Conservation (phyloP, 768 basidiomycete genomes). For the Lentinula sp. region DNA sequence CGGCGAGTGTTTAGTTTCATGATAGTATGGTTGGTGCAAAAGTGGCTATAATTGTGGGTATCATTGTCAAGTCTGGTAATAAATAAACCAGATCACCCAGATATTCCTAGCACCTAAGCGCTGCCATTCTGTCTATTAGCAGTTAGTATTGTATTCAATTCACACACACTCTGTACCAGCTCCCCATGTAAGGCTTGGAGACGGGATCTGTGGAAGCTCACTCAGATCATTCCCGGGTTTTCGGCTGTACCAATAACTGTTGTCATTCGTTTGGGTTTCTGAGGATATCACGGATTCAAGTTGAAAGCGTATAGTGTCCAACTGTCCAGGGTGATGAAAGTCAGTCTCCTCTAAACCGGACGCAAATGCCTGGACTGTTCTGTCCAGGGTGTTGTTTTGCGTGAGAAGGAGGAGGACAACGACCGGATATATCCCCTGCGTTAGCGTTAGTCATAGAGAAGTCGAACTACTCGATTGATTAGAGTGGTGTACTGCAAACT, state of each 20-base stretch:
- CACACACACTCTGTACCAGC: too few species aligned
- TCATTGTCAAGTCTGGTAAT: too few species aligned
- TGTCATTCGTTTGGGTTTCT: not conserved
- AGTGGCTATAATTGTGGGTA: too few species aligned
- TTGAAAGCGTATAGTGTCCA: not conserved
- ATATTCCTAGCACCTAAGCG: too few species aligned
- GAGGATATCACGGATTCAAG: not conserved
- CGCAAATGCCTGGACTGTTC: not conserved
- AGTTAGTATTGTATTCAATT: too few species aligned
- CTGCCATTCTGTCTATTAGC: too few species aligned
- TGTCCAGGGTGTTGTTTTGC: not conserved
- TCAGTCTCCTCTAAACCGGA: not conserved
- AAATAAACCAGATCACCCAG: too few species aligned
- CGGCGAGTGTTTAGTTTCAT: too few species aligned
- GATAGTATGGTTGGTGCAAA: too few species aligned
- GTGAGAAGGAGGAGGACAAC: conserved; percentile 6
- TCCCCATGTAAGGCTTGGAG: too few species aligned
- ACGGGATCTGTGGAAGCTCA: too few species aligned
- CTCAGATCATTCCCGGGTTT: too few species aligned
- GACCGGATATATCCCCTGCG: conserved; percentile 9
- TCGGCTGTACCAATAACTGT: not conserved
- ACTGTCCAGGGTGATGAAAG: not conserved
- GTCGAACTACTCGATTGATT: not conserved
- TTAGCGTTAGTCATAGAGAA: not conserved
- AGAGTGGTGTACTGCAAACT: conserved; percentile 10